Evolutionary conservation across 2,329 filamentous ascomycete genomes (phyloP).

Genomic region (Setomelanomma holmii): DNA sequence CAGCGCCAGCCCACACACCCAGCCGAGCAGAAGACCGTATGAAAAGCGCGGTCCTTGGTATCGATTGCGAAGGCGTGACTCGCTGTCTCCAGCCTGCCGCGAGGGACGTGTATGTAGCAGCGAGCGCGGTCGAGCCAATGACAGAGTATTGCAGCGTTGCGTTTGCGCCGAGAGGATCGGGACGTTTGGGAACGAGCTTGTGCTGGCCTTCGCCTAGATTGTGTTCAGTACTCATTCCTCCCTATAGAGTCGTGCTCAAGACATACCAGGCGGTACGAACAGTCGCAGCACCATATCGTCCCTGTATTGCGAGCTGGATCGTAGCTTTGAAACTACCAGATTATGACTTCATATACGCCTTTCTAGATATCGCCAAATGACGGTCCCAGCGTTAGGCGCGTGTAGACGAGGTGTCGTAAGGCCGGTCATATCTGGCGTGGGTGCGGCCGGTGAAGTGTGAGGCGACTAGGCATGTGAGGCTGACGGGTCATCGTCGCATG

Average conservation of each 20-base stretch:
- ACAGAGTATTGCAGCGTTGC: conserved; percentile 35
- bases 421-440: conserved; percentile 13
- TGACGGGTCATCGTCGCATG: conserved; percentile 6
- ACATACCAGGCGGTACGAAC: conserved; percentile 37
- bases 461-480: conserved; percentile 19
- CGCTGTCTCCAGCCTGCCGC: conserved; percentile 23
- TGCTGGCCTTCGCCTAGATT: conserved; percentile 36
- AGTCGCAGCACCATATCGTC: conserved; percentile 34
- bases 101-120: conserved; percentile 33
- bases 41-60: conserved; percentile 27
- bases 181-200: conserved; percentile 28
- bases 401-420: neutral
- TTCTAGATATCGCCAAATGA: neutral
- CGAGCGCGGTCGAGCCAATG: conserved; percentile 32
- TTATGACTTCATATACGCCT: neutral
- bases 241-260: neutral
- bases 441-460: conserved; percentile 12
- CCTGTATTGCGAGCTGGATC: neutral
- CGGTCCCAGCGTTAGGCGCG: neutral
- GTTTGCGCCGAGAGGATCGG: conserved; percentile 38
- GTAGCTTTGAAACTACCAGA: neutral
- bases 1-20: conserved; percentile 25
- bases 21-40: conserved; percentile 30
- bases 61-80: conserved; percentile 9
- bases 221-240: conserved; percentile 6